Percentiles rank a stretch among this genome's conserved stretches.
Conservation (phyloP, 768 basidiomycete genomes). For the Phylloporus sp. region DNA sequence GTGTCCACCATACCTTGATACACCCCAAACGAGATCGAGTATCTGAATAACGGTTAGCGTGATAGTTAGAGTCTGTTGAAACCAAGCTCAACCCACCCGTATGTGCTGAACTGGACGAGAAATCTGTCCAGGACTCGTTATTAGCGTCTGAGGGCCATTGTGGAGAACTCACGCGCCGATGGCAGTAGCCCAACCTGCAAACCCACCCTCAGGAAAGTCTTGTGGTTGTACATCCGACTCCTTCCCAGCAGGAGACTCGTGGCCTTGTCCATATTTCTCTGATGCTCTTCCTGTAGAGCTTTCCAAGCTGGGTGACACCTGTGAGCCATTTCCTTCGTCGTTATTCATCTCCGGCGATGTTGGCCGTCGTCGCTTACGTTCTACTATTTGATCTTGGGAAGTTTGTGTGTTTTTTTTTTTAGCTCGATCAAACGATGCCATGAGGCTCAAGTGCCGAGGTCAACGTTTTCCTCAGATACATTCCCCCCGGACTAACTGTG, state of each 20-base stretch:
- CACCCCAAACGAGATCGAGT: constrained; percentile 39
- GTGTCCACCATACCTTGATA: constrained; percentile 35
- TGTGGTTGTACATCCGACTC: not conserved
- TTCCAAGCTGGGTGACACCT: not conserved
- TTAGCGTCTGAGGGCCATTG: not conserved
- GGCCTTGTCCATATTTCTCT: not conserved
- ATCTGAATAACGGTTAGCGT: constrained; percentile 23
- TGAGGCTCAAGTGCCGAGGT: no score
- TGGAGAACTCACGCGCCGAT: constrained; percentile 27
- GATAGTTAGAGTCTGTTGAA: no score
- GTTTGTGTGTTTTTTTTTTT: no score
- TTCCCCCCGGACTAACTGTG: no score
- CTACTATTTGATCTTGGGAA: no score
- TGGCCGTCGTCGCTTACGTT: no score
- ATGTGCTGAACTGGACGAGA: constrained; percentile 38
- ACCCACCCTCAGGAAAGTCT: constrained; percentile 28
- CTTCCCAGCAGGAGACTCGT: not conserved
- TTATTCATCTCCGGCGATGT: not conserved
- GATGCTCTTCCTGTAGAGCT: not conserved
- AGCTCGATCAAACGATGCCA: no score
- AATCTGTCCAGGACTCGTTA: constrained; percentile 23
- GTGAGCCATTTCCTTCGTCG: not conserved
- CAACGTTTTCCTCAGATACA: no score
- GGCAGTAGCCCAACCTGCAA: constrained; percentile 29
- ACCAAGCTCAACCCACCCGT: constrained; percentile 25